Base-by-base conservation (phyloP, 768 basidiomycete species). In the Pleurotus tuoliensis region DNA sequence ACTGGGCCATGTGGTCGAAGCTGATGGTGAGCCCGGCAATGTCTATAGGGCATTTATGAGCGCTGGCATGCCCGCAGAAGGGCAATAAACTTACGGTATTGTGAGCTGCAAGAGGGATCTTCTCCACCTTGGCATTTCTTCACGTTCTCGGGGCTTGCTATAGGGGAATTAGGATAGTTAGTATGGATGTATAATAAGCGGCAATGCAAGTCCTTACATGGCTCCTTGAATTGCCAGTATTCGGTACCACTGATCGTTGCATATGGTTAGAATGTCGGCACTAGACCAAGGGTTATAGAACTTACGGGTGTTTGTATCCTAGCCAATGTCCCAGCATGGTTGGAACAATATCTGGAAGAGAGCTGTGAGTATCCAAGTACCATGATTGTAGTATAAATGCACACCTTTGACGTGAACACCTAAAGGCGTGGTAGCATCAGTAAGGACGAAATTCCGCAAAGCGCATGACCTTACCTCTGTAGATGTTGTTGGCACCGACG, bases 1-100 rank as follows among this genome's bases (percentile, higher is more conserved):
- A 53, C n/a, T 53, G 51, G 24, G n/a, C 51, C 38, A 53, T 16
- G n/a, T 53, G 51, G 39, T 53, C 51, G 51, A 53, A 53, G 20
- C 41, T 41, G 39, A 53, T 16, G 16, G 51, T 53, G 18, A 53
- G 51, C n/a, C 51, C 51, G 12, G 38, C 51, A 4, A 53, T 20
- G n/a, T 24, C 51, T 53, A 40, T 7, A 40, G 12, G 39, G 18
- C 3, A 6, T 5, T 20, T 25, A 4, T 47, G 13, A 47, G 46
- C 22, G 16, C 9, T 20, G 13, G 13, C 12, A 40, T 13, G 51
- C 22, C 15, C 20, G 27, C 12, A 25, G 16, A 18, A 18, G 38
- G 16, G n/a, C 15, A 7, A 4, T 20, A 11, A 39, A 52, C 51
- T 20, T 52, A 53, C 51, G 34, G 37, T 53, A 41, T 24, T 53